Conservation (phyloP, 2,329 filamentous ascomycete species). For the Fusarium robinianum region DNA sequence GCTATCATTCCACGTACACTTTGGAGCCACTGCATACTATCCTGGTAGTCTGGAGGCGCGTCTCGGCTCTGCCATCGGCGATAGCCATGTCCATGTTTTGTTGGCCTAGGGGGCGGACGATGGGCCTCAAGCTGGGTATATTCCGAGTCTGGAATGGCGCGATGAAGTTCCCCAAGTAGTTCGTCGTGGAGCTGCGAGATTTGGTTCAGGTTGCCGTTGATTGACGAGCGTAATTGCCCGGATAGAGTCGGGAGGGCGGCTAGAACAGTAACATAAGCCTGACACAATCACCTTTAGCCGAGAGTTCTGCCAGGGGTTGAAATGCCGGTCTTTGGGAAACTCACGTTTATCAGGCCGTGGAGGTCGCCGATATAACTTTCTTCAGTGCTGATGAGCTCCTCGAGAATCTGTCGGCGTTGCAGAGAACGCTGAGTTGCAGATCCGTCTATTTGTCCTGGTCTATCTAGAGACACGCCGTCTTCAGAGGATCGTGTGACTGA, state of each 20-base stretch:
- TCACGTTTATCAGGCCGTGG: conserved; percentile 82
- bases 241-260: conserved; percentile 70
- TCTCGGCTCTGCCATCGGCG: conserved; percentile 55
- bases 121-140: conserved; percentile 53
- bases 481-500: conserved; percentile 66
- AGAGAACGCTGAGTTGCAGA: conserved; percentile 72
- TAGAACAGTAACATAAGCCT: conserved; percentile 78
- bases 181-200: conserved; percentile 84
- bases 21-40: conserved; percentile 48
- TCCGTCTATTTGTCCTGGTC: conserved; percentile 61
- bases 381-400: conserved; percentile 85
- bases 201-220: conserved; percentile 77
- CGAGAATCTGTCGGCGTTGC: conserved; percentile 77
- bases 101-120: conserved; percentile 10
- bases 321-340: too few species aligned
- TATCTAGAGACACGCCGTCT: conserved; percentile 65
- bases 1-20: conserved; percentile 57
- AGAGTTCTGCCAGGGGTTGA: too few species aligned
- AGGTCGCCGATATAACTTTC: conserved; percentile 87
- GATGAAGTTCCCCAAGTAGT: conserved; percentile 75
- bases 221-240: conserved; percentile 68
- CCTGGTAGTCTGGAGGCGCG: conserved; percentile 49
- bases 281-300: background rate
- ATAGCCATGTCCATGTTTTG: conserved; percentile 39
- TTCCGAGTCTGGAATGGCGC: conserved; percentile 70